Evolutionary conservation across 1,284 basidiomycete genomes (phyloP).

Genomic region (Singerocomus inundabilis): DNA sequence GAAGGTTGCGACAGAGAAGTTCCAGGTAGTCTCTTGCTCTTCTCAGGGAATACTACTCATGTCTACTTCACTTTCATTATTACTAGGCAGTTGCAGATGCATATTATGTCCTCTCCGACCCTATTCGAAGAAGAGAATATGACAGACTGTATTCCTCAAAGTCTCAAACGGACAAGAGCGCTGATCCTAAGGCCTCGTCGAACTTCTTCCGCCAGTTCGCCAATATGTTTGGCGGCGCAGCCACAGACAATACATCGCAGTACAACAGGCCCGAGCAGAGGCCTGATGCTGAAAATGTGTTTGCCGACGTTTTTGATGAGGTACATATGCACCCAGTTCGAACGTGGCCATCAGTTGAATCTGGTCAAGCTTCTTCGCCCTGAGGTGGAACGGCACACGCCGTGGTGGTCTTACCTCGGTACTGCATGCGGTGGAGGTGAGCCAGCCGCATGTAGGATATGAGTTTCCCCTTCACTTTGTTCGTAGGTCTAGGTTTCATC

Average conservation of each 20-base stretch:
- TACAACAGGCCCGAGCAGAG: slow-evolving; percentile 40
- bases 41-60: not conserved
- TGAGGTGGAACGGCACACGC: slow-evolving; percentile 66
- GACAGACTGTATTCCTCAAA: slow-evolving; percentile 65
- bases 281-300: slow-evolving; percentile 79
- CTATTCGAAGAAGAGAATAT: slow-evolving; percentile 78
- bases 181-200: slow-evolving; percentile 64
- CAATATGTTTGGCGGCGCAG: slow-evolving; percentile 55
- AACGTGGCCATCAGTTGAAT: slow-evolving; percentile 11
- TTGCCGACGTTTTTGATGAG: slow-evolving; percentile 90
- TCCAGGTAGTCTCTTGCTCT: slow-evolving; percentile 55
- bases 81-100: slow-evolving; percentile 87
- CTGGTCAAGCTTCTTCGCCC: slow-evolving; percentile 63
- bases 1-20: slow-evolving; percentile 74
- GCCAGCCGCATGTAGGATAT: slow-evolving; percentile 1
- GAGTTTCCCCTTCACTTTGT: slow-evolving; percentile 9
- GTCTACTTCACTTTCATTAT: not conserved
- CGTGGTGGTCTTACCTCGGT: slow-evolving; percentile 79
- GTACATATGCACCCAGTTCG: slow-evolving; percentile 38
- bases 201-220: slow-evolving; percentile 81
- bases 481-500: slow-evolving; percentile 78
- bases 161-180: slow-evolving; percentile 47
- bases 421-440: slow-evolving; percentile 53
- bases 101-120: slow-evolving; percentile 92
- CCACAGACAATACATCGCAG: slow-evolving; percentile 31